Percentiles rank a stretch among this genome's conserved stretches.
Conservation (phyloP, 108 stramenopile genomes). For the Pseudonitzschia delicatissima region DNA sequence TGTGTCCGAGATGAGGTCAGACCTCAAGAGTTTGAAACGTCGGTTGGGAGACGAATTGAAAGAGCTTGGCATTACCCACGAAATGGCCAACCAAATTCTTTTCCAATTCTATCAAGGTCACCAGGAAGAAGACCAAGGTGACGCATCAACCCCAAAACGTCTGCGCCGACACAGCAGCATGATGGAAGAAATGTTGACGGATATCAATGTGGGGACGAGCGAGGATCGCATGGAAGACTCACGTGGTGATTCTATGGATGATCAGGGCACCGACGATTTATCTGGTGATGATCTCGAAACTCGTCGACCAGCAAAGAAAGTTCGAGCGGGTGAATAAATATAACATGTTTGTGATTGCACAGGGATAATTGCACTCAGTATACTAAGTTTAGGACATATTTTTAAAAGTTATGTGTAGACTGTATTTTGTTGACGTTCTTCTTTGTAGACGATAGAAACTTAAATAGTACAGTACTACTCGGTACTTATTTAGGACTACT, state of each 20-base stretch:
- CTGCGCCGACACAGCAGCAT: constrained; percentile 7
- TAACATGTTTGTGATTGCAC: too few species aligned
- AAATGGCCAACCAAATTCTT: constrained; percentile 26
- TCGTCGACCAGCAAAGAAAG: constrained; percentile 20
- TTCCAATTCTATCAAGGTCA: constrained; percentile 27
- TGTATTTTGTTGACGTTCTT: too few species aligned
- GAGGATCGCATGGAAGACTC: neutral
- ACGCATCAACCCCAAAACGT: constrained; percentile 17
- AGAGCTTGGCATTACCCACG: constrained; percentile 51
- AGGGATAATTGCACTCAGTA: too few species aligned
- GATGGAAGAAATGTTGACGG: constrained; percentile 8
- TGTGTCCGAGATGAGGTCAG: constrained; percentile 75
- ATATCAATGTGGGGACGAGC: neutral
- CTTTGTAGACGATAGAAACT: too few species aligned
- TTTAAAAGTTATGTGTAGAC: too few species aligned
- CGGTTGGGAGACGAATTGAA: constrained; percentile 63
- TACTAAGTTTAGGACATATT: too few species aligned
- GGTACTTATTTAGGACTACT: too few species aligned
- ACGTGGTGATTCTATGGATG: constrained; percentile 11
- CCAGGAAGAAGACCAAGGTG: constrained; percentile 20
- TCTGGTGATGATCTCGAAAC: constrained; percentile 32
- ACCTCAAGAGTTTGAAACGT: constrained; percentile 65
- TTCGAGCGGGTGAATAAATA: constrained; percentile 13
- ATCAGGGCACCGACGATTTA: constrained; percentile 19
- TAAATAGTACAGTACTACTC: too few species aligned